These are phyloP conservation scores for Cadophora sp. DNA, from an alignment of 2,329 filamentous ascomycete genomes.

Conservation along the genomic window DNA sequence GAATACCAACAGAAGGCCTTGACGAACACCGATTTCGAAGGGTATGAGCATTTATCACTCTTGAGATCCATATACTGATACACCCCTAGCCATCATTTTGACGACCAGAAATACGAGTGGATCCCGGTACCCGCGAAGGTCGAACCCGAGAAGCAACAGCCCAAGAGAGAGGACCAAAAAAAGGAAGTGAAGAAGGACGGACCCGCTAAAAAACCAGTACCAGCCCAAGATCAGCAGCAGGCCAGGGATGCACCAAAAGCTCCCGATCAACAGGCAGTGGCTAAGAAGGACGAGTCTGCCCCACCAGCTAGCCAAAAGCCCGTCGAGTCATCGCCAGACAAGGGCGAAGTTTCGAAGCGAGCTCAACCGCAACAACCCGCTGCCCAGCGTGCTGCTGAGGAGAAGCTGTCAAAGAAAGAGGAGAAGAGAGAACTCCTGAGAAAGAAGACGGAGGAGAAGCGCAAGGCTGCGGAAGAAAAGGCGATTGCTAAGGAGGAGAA, in stretches of 20 bases:
- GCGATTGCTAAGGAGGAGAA: conserved; percentile 14
- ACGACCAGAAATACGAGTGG: conserved; percentile 48
- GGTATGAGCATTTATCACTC: conserved; percentile 49
- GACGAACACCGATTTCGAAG: conserved; percentile 56
- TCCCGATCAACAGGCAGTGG: not conserved
- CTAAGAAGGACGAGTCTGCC: conserved; percentile 8
- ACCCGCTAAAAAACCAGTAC: conserved; percentile 2
- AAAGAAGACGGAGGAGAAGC: conserved; percentile 35
- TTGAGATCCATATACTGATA: not conserved
- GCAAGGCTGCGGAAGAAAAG: conserved; percentile 23
- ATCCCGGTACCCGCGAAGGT: conserved; percentile 36
- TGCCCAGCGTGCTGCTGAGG: conserved; percentile 23
- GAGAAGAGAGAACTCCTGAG: conserved; percentile 32
- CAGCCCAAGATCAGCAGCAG: conserved; percentile 14
- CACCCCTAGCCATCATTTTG: conserved; percentile 49
- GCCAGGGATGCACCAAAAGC: conserved; percentile 1
- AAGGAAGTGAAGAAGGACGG: conserved; percentile 3
- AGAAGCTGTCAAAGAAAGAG: conserved; percentile 35
- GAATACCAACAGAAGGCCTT: conserved; percentile 63
- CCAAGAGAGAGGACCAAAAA: conserved; percentile 1
- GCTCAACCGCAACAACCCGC: conserved; percentile 12
- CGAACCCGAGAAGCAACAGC: conserved; percentile 10
- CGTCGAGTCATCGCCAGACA: not conserved
- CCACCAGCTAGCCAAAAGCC: conserved; percentile 7
- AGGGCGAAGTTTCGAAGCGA: conserved; percentile 4